Evolutionary conservation across 2,329 filamentous ascomycete species (phyloP).

Genomic region (Zymoseptoria pseudotritici): DNA sequence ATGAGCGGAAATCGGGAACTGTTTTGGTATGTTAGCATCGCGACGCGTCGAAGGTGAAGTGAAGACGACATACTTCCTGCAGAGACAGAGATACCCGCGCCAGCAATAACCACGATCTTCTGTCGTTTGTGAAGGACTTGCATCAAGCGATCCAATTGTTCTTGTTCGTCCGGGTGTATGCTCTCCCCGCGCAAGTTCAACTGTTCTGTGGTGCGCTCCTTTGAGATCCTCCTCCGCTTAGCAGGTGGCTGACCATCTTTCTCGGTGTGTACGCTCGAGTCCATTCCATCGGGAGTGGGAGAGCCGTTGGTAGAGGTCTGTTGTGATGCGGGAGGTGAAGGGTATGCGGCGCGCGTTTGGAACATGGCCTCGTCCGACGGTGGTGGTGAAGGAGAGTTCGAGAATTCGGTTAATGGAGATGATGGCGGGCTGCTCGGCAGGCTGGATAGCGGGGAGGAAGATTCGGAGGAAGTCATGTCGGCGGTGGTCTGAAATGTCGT

Average conservation of each 20-base stretch:
- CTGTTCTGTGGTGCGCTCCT: conserved; percentile 71
- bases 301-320: conserved; percentile 40
- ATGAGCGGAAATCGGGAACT: conserved; percentile 95
- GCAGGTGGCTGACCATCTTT: conserved; percentile 60
- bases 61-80: conserved; percentile 65
- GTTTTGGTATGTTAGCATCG: conserved; percentile 19
- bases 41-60: conserved; percentile 11
- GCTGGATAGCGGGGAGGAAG: conserved; percentile 19
- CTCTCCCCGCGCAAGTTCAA: conserved; percentile 59
- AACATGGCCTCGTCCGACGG: conserved; percentile 10
- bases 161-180: conserved; percentile 47
- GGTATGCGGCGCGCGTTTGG: conserved; percentile 28
- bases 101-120: conserved; percentile 94
- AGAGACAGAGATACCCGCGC: conserved; percentile 92
- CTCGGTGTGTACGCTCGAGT: conserved; percentile 38
- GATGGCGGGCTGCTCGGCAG: conserved; percentile 21
- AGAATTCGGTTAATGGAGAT: conserved; percentile 12
- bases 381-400: conserved; percentile 12
- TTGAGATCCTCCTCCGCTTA: conserved; percentile 64
- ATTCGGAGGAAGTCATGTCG: conserved; percentile 5
- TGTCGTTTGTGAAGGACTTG: conserved; percentile 76
- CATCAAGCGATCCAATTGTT: conserved; percentile 62
- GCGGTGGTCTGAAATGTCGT: conserved; percentile 12
- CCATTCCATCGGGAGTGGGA: conserved; percentile 40
- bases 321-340: conserved; percentile 36